phyloP scores from a whole-genome alignment of 2,329 filamentous ascomycete species.

The Alternaria triticina region DNA sequence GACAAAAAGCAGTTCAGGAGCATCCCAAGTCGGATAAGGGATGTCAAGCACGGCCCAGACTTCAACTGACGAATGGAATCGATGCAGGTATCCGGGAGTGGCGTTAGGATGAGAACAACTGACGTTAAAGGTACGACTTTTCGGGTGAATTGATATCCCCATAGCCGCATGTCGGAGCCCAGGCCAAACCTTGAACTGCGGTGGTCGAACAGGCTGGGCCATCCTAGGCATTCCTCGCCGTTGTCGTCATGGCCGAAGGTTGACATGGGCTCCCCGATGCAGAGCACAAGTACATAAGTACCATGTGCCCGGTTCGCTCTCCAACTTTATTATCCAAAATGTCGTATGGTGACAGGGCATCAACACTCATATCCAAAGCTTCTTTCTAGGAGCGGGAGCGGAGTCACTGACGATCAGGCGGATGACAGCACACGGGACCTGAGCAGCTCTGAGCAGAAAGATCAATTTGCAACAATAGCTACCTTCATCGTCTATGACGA shows the following conservation, averaged over 20 bases:
- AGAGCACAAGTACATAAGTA: neutral
- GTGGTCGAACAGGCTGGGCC: neutral
- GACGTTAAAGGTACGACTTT: neutral
- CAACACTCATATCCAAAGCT: neutral
- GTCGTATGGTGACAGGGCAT: neutral
- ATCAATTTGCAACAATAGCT: neutral
- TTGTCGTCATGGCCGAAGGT: neutral
- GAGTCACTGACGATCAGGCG: neutral
- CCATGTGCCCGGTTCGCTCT: neutral
- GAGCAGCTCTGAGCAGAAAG: neutral
- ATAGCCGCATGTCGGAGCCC: neutral
- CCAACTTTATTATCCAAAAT: neutral
- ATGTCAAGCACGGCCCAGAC: neutral
- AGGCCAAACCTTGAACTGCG: neutral
- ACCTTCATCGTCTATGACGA: neutral
- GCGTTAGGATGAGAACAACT: neutral
- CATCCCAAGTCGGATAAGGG: neutral
- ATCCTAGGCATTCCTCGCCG: neutral
- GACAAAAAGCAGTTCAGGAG: neutral
- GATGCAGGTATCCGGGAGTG: neutral
- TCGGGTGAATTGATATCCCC: neutral
- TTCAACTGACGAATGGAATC: neutral
- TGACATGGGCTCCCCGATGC: conserved; percentile 2
- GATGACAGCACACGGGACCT: neutral
- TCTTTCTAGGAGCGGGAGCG: neutral